These are phyloP conservation scores for Tieghemostelium lacteum DNA, from an alignment of 78 protist species.

Conservation along the genomic window DNA sequence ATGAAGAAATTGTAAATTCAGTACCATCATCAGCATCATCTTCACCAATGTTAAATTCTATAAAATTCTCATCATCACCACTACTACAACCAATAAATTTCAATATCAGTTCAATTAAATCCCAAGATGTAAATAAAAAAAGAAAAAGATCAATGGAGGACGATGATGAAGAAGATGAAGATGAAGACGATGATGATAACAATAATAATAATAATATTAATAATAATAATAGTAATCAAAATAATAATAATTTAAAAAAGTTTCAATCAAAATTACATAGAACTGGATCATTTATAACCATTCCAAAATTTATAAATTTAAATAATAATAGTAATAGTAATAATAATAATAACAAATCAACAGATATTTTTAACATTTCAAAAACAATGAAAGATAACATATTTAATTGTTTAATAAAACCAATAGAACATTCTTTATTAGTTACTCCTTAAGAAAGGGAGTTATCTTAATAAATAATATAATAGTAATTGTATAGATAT, in stretches of 20 bases:
- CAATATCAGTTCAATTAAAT: neutral
- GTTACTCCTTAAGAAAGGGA: no score
- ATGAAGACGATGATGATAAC: neutral
- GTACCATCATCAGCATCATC: neutral
- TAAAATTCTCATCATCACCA: neutral
- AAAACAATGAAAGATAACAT: neutral
- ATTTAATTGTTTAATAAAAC: slow-evolving; percentile 1
- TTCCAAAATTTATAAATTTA: neutral
- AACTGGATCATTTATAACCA: neutral
- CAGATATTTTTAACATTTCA: neutral
- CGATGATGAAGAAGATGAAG: neutral
- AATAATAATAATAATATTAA: neutral
- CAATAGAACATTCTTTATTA: neutral
- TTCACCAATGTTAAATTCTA: neutral
- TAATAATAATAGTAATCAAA: neutral
- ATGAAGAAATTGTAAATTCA: slow-evolving; percentile 5
- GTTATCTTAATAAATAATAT: no score
- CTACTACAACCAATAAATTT: neutral
- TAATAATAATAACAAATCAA: neutral
- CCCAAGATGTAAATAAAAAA: slow-evolving; percentile 6
- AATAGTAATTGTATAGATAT: no score
- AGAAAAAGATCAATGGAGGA: slow-evolving; percentile 11
- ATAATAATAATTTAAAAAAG: slow-evolving; percentile 4
- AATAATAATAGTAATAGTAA: neutral
- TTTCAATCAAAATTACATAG: neutral